A percentile compares a stretch with the other conserved stretches of the same genome.
Evolutionary conservation across 1,284 basidiomycete genomes (phyloP).

Genomic region (Rhodotorula sp.): DNA sequence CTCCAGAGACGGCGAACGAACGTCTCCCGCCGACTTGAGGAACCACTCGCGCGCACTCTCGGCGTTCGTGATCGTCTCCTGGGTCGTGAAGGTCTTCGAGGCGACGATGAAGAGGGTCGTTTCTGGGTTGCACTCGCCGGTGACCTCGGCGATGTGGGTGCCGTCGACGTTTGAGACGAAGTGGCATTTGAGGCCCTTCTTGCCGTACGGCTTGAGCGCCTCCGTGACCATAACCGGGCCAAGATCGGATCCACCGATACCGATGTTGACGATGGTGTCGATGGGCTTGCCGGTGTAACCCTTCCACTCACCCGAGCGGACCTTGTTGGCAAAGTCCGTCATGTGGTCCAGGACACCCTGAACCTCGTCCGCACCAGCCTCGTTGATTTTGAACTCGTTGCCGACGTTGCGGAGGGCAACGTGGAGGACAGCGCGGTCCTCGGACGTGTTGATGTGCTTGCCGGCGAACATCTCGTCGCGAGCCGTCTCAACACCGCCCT

Average conservation of each 20-base stretch:
- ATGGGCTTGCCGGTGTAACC: conserved; percentile 96
- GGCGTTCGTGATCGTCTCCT: conserved; percentile 99
- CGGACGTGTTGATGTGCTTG: conserved; percentile 96
- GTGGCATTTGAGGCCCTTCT: conserved; percentile 80
- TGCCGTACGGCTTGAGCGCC: conserved; percentile 88
- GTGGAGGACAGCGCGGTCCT: conserved; percentile 93
- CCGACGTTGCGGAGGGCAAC: conserved; percentile 84
- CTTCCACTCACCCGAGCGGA: conserved; percentile 86
- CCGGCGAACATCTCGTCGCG: conserved; percentile 93
- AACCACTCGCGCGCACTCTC: conserved; percentile 94
- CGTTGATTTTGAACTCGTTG: conserved; percentile 64
- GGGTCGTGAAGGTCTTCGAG: conserved; percentile 97
- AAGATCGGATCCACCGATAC: conserved; percentile 96
- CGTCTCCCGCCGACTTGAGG: conserved; percentile 74
- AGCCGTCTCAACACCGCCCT: conserved; percentile 79
- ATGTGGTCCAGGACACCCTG: conserved; percentile 83
- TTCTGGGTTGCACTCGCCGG: conserved; percentile 81
- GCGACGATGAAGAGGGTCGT: conserved; percentile 96
- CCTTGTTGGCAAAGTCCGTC: conserved; percentile 78
- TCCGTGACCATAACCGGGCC: conserved; percentile 99
- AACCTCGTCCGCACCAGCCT: conserved; percentile 81
- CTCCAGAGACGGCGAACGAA: conserved; percentile 41
- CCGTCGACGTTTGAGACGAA: conserved; percentile 99
- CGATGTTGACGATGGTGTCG: conserved; percentile 94
- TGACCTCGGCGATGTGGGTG: conserved; percentile 89